Conservation (phyloP, 192 early-diverging fungal species). For the Umbelopsis vinacea region DNA sequence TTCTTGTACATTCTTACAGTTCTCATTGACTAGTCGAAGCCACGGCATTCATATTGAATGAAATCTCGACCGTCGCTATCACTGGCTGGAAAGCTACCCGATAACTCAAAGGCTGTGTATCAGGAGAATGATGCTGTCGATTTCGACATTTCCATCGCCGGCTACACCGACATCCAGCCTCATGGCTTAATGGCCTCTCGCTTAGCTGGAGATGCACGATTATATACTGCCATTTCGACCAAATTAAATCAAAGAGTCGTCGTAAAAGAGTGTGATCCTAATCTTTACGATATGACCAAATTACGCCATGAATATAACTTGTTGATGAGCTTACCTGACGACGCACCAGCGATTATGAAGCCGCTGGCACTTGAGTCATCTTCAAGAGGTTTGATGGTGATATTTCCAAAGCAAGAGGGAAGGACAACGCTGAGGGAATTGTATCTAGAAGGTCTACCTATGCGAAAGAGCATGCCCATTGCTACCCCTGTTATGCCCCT, state of each 20-base stretch:
- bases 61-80: conserved; percentile 3
- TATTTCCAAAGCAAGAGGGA: conserved; percentile 7
- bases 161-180: conserved; percentile 14
- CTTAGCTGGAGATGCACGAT: background rate
- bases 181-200: background rate
- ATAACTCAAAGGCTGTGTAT: background rate
- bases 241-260: background rate
- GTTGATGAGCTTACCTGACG: conserved; percentile 12
- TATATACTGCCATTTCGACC: conserved; percentile 13
- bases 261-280: conserved; percentile 22
- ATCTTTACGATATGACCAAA: conserved; percentile 30
- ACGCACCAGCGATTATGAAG: background rate
- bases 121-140: background rate
- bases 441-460: background rate
- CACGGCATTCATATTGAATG: background rate
- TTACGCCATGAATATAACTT: conserved; percentile 28
- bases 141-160: background rate
- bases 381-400: conserved; percentile 15
- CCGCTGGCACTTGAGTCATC: conserved; percentile 24
- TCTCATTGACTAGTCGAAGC: background rate
- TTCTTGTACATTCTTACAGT: too few species aligned
- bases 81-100: background rate
- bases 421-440: background rate
- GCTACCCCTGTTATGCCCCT: background rate
- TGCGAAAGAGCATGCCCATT: background rate